A percentile compares a stretch with the other conserved stretches of the same genome.
phyloP scores from a whole-genome alignment of 805 yeast species.

The Teunomyces atbi region DNA sequence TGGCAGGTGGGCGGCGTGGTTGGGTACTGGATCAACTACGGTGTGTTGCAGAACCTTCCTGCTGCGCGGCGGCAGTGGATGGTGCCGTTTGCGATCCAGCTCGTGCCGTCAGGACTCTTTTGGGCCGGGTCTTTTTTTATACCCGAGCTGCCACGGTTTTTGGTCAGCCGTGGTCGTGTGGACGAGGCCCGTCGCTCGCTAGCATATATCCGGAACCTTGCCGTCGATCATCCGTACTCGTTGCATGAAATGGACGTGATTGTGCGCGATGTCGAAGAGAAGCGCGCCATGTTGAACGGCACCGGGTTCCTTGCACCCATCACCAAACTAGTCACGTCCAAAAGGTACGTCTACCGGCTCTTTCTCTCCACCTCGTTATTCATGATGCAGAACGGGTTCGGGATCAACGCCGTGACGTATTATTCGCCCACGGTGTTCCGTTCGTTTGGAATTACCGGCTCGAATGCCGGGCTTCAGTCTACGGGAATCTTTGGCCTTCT shows the following conservation, averaged over 20 bases:
- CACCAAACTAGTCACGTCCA: conserved; percentile 28
- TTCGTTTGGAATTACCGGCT: conserved; percentile 47
- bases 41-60: conserved; percentile 36
- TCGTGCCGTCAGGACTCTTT: conserved; percentile 45
- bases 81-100: conserved; percentile 47
- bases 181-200: conserved; percentile 34
- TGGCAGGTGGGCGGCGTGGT: conserved; percentile 50
- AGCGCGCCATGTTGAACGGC: conserved; percentile 30
- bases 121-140: conserved; percentile 37
- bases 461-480: conserved; percentile 46
- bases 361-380: conserved; percentile 38
- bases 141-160: conserved; percentile 49
- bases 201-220: conserved; percentile 37
- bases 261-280: conserved; percentile 21
- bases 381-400: conserved; percentile 46
- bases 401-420: conserved; percentile 51
- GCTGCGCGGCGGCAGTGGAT: conserved; percentile 41
- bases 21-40: conserved; percentile 52
- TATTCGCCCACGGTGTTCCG: conserved; percentile 53
- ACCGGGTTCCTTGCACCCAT: conserved; percentile 40
- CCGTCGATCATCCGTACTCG: conserved; percentile 38
- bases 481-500: conserved; percentile 55
- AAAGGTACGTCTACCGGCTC: conserved; percentile 32
- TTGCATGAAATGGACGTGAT: conserved; percentile 36
- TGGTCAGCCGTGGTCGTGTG: conserved; percentile 32